Evolutionary conservation across 1,284 basidiomycete species (phyloP).

Genomic region (Puccinia coronata): DNA sequence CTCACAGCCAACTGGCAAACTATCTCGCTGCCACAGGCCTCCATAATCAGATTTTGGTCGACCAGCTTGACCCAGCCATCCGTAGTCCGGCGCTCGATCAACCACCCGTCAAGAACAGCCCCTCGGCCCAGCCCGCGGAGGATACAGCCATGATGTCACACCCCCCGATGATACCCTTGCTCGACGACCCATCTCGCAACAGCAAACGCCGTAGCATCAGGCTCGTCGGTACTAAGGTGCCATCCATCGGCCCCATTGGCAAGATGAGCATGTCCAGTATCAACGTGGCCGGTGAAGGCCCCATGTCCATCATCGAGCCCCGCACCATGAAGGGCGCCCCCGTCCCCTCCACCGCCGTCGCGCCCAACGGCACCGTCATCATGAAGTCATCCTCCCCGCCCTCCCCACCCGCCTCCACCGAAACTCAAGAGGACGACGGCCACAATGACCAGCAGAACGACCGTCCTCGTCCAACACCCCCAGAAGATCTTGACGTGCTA

Average conservation of each 20-base stretch:
- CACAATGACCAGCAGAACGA: constrained; percentile 82
- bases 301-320: constrained; percentile 18
- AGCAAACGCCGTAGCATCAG: constrained; percentile 26
- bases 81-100: not conserved
- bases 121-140: not conserved
- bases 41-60: constrained; percentile 2
- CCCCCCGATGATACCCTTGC: constrained; percentile 44
- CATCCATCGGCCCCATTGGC: constrained; percentile 41
- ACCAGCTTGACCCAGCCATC: constrained; percentile 17
- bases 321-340: constrained; percentile 18
- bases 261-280: constrained; percentile 45
- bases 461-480: constrained; percentile 71
- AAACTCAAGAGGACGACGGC: constrained; percentile 62
- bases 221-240: constrained; percentile 45
- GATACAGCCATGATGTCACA: constrained; percentile 11
- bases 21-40: constrained; percentile 19
- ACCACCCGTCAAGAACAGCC: not conserved
- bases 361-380: constrained; percentile 8
- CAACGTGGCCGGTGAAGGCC: constrained; percentile 5
- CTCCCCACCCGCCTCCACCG: constrained; percentile 57
- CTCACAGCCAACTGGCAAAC: constrained; percentile 35
- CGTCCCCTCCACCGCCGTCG: not conserved
- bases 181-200: constrained; percentile 36
- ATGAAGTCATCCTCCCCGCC: constrained; percentile 8
- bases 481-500: constrained; percentile 78